phyloP scores from a whole-genome alignment of 106 monocot genomes.

The Dendrobium nobile region DNA sequence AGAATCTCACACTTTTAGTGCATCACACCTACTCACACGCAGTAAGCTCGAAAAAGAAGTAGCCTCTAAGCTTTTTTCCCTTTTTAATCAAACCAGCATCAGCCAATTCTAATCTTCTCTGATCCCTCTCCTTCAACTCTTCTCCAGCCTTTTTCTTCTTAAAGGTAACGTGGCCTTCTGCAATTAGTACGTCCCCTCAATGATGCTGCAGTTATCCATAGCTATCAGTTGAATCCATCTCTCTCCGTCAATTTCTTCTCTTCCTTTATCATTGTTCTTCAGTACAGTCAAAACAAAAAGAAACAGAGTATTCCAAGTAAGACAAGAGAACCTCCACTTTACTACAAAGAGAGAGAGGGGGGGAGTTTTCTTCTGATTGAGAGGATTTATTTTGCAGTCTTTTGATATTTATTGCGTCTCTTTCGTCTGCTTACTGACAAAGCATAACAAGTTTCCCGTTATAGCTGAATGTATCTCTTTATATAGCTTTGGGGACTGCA shows the following conservation, averaged over 20 bases:
- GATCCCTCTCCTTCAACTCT: not conserved
- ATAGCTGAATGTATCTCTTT: not conserved
- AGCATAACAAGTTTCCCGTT: not conserved
- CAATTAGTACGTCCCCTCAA: conserved; percentile 6
- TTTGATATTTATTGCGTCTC: conserved; percentile 38
- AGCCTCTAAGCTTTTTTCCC: not conserved
- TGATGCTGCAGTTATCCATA: conserved; percentile 58
- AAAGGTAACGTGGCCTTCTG: conserved; percentile 18
- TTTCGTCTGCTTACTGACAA: not conserved
- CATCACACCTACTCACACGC: not conserved
- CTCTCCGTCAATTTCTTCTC: not conserved
- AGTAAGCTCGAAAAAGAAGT: not conserved
- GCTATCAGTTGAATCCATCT: conserved; percentile 50
- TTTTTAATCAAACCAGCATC: not conserved
- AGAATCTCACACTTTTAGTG: conserved; percentile 10
- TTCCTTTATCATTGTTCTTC: conserved; percentile 3
- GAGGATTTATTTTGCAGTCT: conserved; percentile 12
- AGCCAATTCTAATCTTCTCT: not conserved
- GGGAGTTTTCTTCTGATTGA: not conserved
- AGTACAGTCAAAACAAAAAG: conserved; percentile 31
- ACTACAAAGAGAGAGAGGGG: not conserved
- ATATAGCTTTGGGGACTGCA: not conserved
- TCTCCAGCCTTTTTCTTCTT: not conserved
- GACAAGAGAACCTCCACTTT: not conserved
- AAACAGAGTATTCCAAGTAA: conserved; percentile 4